Evolutionary conservation across 2,329 filamentous ascomycete genomes (phyloP).

Genomic region (Monosporascus sp.): DNA sequence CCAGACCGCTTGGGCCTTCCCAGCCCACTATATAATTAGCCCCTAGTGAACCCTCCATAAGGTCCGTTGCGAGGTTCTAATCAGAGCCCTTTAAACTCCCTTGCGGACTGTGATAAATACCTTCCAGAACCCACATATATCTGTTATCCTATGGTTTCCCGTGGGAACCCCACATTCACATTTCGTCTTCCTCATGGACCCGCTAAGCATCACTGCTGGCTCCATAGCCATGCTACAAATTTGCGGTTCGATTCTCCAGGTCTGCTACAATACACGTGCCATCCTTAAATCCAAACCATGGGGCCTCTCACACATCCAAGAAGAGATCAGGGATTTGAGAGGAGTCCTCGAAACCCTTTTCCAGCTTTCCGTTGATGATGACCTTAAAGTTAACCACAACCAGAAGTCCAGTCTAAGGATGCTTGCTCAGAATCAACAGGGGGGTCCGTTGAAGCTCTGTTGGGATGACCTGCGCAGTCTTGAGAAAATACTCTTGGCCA

Average conservation of each 20-base stretch:
- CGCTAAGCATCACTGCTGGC: constrained; percentile 1
- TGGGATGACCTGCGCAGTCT: constrained; percentile 1
- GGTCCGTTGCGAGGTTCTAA: too few species aligned
- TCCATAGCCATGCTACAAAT: constrained; percentile 2
- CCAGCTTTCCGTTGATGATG: neutral
- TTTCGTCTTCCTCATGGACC: constrained; percentile 3
- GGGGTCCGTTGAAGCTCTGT: constrained; percentile 1
- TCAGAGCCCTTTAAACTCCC: too few species aligned
- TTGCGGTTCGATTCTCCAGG: constrained; percentile 1
- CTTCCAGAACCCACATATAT: too few species aligned
- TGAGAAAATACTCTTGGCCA: neutral
- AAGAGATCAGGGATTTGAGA: constrained; percentile 2
- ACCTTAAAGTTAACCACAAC: neutral
- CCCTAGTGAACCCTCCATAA: too few species aligned
- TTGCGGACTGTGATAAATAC: too few species aligned
- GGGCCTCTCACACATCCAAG: constrained; percentile 2
- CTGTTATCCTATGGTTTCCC: too few species aligned
- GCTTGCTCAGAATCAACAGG: constrained; percentile 2
- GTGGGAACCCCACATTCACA: too few species aligned
- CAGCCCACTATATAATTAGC: too few species aligned
- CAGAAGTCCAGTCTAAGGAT: neutral
- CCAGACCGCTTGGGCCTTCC: too few species aligned
- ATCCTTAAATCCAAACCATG: constrained; percentile 4
- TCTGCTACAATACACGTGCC: constrained; percentile 5
- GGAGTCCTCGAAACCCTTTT: constrained; percentile 2